Evolutionary conservation across 495 filamentous ascomycete species (phyloP).

Genomic region (Extremus antarcticus): DNA sequence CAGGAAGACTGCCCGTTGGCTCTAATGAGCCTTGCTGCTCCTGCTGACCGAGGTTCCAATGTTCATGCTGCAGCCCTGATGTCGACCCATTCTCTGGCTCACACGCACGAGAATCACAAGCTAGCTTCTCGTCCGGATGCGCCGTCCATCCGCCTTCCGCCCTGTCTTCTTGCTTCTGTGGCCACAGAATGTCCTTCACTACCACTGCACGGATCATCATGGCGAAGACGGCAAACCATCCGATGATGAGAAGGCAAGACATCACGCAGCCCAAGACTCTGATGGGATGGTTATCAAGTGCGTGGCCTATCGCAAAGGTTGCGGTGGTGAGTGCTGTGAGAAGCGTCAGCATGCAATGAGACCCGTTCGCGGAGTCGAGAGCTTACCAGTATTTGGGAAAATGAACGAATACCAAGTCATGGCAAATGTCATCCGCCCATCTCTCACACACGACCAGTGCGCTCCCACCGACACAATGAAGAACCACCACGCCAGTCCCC

Average conservation of each 20-base stretch:
- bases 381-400: constrained; percentile 60
- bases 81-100: not conserved
- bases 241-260: constrained; percentile 48
- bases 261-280: constrained; percentile 58
- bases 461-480: constrained; percentile 70
- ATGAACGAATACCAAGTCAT: constrained; percentile 88
- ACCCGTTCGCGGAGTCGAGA: constrained; percentile 20
- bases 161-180: constrained; percentile 55
- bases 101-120: not conserved
- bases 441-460: constrained; percentile 56
- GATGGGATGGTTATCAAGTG: constrained; percentile 51
- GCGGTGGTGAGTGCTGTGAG: constrained; percentile 19
- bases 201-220: constrained; percentile 62
- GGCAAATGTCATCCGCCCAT: constrained; percentile 55
- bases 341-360: constrained; percentile 1
- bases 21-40: not conserved
- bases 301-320: constrained; percentile 25
- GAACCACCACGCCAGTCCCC: constrained; percentile 78
- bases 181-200: constrained; percentile 57
- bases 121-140: not conserved
- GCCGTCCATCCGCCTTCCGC: constrained; percentile 47
- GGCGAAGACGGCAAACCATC: constrained; percentile 58
- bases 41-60: too few relatives aligned
- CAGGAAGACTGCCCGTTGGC: not conserved
- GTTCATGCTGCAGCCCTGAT: not conserved